Evolutionary conservation across 2,329 filamentous ascomycete genomes (phyloP).

Genomic region (Simplicillium sp.): DNA sequence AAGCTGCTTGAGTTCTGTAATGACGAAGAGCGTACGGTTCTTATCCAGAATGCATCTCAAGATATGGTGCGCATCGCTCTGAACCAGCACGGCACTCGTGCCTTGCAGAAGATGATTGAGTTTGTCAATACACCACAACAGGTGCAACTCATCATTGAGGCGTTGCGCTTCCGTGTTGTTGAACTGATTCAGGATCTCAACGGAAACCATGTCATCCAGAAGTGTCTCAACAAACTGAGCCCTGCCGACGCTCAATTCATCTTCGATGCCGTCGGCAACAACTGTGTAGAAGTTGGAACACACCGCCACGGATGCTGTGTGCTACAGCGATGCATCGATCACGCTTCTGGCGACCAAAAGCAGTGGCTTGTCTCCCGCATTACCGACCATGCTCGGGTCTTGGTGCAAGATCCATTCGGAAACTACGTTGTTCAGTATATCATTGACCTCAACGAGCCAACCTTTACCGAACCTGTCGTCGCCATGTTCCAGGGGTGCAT

Average conservation of each 20-base stretch:
- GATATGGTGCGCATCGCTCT: constrained; percentile 89
- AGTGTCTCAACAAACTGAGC: constrained; percentile 91
- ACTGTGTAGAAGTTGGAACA: constrained; percentile 86
- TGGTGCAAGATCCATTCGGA: constrained; percentile 94
- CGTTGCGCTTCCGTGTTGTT: constrained; percentile 76
- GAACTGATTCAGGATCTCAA: constrained; percentile 95
- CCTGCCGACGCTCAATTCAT: constrained; percentile 87
- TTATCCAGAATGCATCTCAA: constrained; percentile 82
- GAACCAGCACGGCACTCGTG: constrained; percentile 94
- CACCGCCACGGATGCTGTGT: constrained; percentile 98
- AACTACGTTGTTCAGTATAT: constrained; percentile 99
- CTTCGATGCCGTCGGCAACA: constrained; percentile 80
- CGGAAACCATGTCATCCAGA: constrained; percentile 98
- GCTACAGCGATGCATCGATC: constrained; percentile 94
- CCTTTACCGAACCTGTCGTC: constrained; percentile 84
- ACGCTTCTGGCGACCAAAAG: constrained; percentile 86
- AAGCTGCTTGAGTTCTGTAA: constrained; percentile 94
- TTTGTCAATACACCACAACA: constrained; percentile 82
- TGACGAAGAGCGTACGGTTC: constrained; percentile 84
- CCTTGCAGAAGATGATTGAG: constrained; percentile 99
- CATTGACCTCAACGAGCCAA: constrained; percentile 79
- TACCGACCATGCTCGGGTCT: constrained; percentile 74
- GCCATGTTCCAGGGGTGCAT: constrained; percentile 66
- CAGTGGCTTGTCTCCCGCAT: constrained; percentile 77
- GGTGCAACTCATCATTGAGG: constrained; percentile 77